phyloP scores from a whole-genome alignment of 768 basidiomycete species.

The Pisolithus tinctorius region DNA sequence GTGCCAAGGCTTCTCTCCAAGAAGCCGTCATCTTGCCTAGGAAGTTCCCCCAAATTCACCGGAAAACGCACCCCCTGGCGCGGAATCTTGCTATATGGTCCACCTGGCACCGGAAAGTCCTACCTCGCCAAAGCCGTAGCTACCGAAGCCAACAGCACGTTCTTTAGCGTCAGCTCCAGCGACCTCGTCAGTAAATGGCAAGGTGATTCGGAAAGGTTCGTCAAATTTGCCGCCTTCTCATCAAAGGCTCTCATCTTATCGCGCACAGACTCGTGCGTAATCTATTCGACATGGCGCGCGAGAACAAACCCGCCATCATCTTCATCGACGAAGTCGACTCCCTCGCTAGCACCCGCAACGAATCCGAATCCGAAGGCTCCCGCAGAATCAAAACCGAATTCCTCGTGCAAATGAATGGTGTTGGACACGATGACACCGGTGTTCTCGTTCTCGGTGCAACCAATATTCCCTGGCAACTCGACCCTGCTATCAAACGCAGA shows the following conservation, averaged over 20 bases:
- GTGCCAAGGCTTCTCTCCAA: constrained; percentile 91
- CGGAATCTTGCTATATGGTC: constrained; percentile 94
- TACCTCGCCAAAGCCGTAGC: constrained; percentile 98
- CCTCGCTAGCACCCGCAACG: constrained; percentile 87
- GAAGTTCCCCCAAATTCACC: constrained; percentile 98
- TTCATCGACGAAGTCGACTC: constrained; percentile 99
- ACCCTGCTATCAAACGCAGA: constrained; percentile 96
- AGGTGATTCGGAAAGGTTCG: constrained; percentile 93
- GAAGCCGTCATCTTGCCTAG: constrained; percentile 99
- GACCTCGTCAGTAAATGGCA: constrained; percentile 99
- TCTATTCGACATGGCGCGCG: constrained; percentile 92
- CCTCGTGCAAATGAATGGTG: constrained; percentile 97
- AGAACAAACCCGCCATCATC: constrained; percentile 95
- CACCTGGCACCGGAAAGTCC: constrained; percentile 96
- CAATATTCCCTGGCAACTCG: constrained; percentile 97
- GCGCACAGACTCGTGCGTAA: constrained; percentile 79
- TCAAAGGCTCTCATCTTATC: not conserved
- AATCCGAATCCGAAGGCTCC: constrained; percentile 97
- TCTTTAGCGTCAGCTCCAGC: constrained; percentile 92
- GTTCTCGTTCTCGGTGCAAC: constrained; percentile 96
- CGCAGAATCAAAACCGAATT: constrained; percentile 97
- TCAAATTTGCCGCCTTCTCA: constrained; percentile 2
- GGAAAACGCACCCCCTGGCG: constrained; percentile 98
- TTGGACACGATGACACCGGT: constrained; percentile 95
- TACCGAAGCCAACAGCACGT: constrained; percentile 98